Conservation (phyloP, 2,329 filamentous ascomycete species). For the Purpureocillium takamizusanense region DNA sequence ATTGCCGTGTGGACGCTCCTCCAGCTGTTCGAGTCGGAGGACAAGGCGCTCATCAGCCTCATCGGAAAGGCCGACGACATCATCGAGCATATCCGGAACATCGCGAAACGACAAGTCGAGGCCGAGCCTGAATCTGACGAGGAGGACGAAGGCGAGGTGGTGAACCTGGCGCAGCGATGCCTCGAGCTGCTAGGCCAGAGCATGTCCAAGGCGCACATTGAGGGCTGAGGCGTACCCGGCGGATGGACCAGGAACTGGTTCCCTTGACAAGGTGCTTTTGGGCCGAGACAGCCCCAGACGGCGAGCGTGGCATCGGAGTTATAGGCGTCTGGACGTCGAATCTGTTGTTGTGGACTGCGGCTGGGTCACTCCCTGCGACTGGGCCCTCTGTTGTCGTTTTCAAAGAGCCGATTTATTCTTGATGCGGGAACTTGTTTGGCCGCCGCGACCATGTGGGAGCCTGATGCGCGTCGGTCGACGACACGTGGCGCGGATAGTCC, state of each 20-base stretch:
- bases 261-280: background rate
- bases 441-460: background rate
- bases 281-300: background rate
- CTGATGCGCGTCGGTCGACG: too few relatives aligned
- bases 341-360: conserved; percentile 13
- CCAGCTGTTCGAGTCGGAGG: conserved; percentile 90
- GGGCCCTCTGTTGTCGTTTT: conserved; percentile 4
- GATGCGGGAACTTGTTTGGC: conserved; percentile 5
- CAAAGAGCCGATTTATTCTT: conserved; percentile 10
- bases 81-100: conserved; percentile 82
- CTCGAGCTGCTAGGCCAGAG: conserved; percentile 75
- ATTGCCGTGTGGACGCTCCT: conserved; percentile 98
- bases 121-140: conserved; percentile 80
- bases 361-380: conserved; percentile 6
- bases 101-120: conserved; percentile 82
- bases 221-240: conserved; percentile 44
- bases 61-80: conserved; percentile 89
- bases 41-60: conserved; percentile 76
- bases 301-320: conserved; percentile 16
- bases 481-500: background rate
- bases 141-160: conserved; percentile 87
- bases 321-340: conserved; percentile 16
- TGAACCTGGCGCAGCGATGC: conserved; percentile 82
- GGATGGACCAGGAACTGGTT: background rate
- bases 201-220: conserved; percentile 71